These are phyloP conservation scores for Cyclostephanos invisitatus DNA, from an alignment of 108 stramenopile genomes.

Conservation along the genomic window DNA sequence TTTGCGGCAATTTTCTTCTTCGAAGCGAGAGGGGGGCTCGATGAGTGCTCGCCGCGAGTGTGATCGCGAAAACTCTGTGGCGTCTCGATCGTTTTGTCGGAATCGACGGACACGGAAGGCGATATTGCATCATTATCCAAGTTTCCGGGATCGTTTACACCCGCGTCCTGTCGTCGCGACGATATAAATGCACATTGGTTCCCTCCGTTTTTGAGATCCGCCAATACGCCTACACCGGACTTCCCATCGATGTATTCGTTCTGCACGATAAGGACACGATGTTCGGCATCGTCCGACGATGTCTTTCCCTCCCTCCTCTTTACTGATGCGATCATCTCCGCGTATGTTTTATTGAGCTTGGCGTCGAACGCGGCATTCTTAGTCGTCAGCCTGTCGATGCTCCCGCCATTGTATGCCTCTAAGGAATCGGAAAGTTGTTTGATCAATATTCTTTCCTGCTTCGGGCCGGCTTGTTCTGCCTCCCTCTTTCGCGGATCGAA, in stretches of 20 bases:
- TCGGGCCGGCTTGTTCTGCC: conserved; percentile 12
- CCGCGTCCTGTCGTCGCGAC: neutral
- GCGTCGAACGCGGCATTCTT: conserved; percentile 21
- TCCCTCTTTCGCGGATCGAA: conserved; percentile 1
- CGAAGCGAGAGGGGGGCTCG: neutral
- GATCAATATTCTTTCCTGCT: conserved; percentile 17
- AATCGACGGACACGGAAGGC: neutral
- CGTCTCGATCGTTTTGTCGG: conserved; percentile 1
- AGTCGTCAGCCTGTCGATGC: conserved; percentile 3
- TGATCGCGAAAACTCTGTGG: neutral
- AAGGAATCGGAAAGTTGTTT: conserved; percentile 8
- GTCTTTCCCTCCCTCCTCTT: conserved; percentile 8
- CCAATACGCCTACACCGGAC: neutral
- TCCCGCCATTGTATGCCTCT: conserved; percentile 7
- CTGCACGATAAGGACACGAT: neutral
- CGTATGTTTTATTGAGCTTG: conserved; percentile 8
- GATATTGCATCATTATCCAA: neutral
- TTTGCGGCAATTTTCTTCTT: neutral
- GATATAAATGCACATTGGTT: neutral
- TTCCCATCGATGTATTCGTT: neutral
- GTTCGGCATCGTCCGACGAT: neutral
- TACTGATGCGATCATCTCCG: conserved; percentile 12
- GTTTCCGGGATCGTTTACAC: neutral
- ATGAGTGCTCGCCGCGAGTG: neutral
- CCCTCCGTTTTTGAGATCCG: neutral